Conservation (phyloP, 106 monocot species). For the Acorus gramineus region DNA sequence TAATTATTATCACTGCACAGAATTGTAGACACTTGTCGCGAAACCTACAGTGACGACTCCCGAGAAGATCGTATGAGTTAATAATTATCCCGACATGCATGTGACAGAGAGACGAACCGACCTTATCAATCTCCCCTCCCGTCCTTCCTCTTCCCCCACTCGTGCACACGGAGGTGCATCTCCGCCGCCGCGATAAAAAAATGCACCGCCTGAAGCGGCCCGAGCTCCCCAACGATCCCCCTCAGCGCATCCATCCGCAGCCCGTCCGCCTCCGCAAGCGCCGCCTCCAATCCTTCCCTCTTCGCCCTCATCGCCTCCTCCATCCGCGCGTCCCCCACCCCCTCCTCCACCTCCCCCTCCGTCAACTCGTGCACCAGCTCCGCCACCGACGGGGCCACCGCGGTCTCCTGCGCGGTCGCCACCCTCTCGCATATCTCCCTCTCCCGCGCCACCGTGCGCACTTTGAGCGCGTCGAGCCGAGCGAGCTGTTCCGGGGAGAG, state of each 20-base stretch:
- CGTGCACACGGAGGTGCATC: constrained; percentile 47
- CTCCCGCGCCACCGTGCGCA: constrained; percentile 20
- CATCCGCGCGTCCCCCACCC: constrained; percentile 6
- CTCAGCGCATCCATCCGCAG: constrained; percentile 41
- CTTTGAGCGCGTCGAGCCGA: constrained; percentile 27
- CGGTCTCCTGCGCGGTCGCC: constrained; percentile 30
- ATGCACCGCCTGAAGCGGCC: constrained; percentile 47
- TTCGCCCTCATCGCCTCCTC: constrained; percentile 23
- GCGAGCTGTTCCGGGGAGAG: constrained; percentile 20
- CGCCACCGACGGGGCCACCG: constrained; percentile 35
- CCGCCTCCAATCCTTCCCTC: constrained; percentile 25
- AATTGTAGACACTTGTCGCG: too few relatives aligned
- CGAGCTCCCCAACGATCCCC: constrained; percentile 28
- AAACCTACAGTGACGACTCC: too few relatives aligned
- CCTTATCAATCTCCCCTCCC: not conserved
- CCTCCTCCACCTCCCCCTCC: constrained; percentile 1
- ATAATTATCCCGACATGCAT: too few relatives aligned
- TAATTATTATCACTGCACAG: too few relatives aligned
- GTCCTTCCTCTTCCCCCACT: constrained; percentile 49
- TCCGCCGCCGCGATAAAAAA: constrained; percentile 60
- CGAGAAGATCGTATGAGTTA: too few relatives aligned
- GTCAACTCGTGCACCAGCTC: constrained; percentile 13
- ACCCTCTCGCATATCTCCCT: constrained; percentile 27
- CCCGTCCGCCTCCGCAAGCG: constrained; percentile 33
- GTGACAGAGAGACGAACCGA: too few relatives aligned